Evolutionary conservation across 164 flowering plant genomes (phyloP), one percentile per base, ranked within the genome.

Genomic region (Vitis labrusca): DNA sequence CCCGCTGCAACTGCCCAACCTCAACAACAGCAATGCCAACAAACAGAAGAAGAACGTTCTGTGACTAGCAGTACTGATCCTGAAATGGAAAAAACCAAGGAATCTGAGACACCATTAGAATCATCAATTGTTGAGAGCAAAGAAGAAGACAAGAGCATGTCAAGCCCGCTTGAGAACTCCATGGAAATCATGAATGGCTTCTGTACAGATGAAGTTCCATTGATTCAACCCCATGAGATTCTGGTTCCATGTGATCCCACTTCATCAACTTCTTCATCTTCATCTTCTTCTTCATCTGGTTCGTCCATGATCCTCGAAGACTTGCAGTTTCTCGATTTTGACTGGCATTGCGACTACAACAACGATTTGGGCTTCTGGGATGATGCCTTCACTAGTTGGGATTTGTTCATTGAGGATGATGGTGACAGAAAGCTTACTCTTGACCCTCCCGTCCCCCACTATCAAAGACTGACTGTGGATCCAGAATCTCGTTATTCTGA

Each of bases 131-230:
- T 53, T 27, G 65, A 50, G 4, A 49, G 56, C 13, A 61, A 62
- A 60, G 78, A 78, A 15, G 81, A 74, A 65, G 74, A 78, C 11
- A 56, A 54, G 11, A 66, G 50, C 72, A 71, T 44, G 48, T 14
- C 60, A 67, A 72, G 32, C 52, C 51, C 71, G 54, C 59, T 78
- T 57, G 73, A 37, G 44, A 6, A 32, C 9, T 16, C 68, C 65
- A 61, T 66, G 57, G 77, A 75, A 73, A 29, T 64, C 10, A 71
- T 65, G 27, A 64, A 73, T 68, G 73, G 77, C 11, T 89, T 87
- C 69, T 80, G 88, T 79, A 80, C 81, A 9, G 93, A 91, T 68
- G 96, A 91, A 66, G 87, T 89, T 50, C 93, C 93, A 10, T 27
- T 89, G 30, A 78, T 86, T 65, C 75, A 89, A 53, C 89, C 91